Evolutionary conservation across 1,284 basidiomycete genomes (phyloP).

Genomic region (Malassezia sympodialis): DNA sequence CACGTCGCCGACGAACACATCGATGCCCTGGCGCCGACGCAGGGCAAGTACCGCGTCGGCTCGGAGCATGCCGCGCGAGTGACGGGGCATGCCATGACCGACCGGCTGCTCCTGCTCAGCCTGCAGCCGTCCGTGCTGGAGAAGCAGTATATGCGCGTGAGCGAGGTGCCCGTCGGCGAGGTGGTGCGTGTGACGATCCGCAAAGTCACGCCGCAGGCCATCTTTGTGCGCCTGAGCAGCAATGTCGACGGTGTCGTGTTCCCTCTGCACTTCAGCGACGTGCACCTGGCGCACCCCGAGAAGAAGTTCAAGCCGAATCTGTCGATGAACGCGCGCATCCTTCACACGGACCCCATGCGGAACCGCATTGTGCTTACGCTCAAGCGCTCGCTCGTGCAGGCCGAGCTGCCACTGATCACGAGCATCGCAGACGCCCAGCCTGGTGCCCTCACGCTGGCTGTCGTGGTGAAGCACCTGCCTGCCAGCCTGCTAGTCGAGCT

Average conservation of each 20-base stretch:
- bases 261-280: constrained; percentile 81
- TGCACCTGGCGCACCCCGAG: constrained; percentile 60
- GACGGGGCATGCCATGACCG: constrained; percentile 73
- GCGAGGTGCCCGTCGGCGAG: constrained; percentile 56
- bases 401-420: constrained; percentile 55
- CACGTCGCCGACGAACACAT: constrained; percentile 85
- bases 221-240: constrained; percentile 42
- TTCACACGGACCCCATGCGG: constrained; percentile 68
- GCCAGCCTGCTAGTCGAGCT: constrained; percentile 39
- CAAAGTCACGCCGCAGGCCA: constrained; percentile 31
- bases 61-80: constrained; percentile 69
- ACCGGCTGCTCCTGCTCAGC: constrained; percentile 77
- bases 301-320: constrained; percentile 79
- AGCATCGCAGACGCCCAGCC: constrained; percentile 60
- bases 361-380: constrained; percentile 78
- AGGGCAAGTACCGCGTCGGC: constrained; percentile 32
- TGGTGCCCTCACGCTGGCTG: constrained; percentile 69
- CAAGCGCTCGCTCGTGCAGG: constrained; percentile 81
- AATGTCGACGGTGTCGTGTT: constrained; percentile 72
- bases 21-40: constrained; percentile 58
- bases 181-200: constrained; percentile 32
- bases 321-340: constrained; percentile 77
- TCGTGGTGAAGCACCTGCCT: constrained; percentile 54
- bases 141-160: constrained; percentile 75
- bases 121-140: constrained; percentile 72